Base-by-base conservation (phyloP, 768 basidiomycete species). In the Gloeopeniophorella convolvens region DNA sequence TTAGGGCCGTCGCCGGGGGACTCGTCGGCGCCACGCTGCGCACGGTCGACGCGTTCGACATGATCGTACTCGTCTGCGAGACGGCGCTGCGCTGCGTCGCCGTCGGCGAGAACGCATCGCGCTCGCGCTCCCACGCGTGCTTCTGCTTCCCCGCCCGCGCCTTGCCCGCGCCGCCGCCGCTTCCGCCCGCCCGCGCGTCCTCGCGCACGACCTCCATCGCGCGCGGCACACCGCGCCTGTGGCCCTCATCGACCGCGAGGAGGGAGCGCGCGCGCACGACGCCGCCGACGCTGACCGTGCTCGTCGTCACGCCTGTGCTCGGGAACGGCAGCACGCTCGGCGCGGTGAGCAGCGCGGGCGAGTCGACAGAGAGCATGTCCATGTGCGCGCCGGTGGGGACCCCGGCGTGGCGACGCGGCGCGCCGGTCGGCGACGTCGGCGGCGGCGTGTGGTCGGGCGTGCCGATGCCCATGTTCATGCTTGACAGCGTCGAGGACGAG, bases 211-310 rank as follows among this genome's bases (percentile, higher is more conserved):
- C 36, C 6, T 45, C 56, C 49, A 58, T 58, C 21, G 54, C 54
- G 1, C 45, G 54, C 9, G 56, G 41, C 16, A 58, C 54, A 4
- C 56, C 56, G 12, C 56, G 56, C 9, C 56, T 45, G 28, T 48
- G 54, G 5, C 56, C 45, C 16, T 54, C 37, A 10, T 55, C 46
- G 13, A 37, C 41, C 18, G 45, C 36, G 3, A 48, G 44, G 20
- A 58, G 45, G 20, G 54, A 56, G 54, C 56, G 56, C 12, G 54
- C 42, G 42, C 56, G 54, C 32, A 58, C 52, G 42, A 58, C 27
- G 45, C 54, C 54, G 23, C 56, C 54, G 1, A 32, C 54, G 31
- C 48, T 51, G 10, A 58, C 56, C 12, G 54, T 58, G 27, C 54
- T 56, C n/a, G 56, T 58, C 42, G 54, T 58, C n/a, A 51, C 26